Percentiles rank a stretch among this genome's conserved stretches.
Conservation (phyloP, 23 red algal species). For the Gracilaria caudata region DNA sequence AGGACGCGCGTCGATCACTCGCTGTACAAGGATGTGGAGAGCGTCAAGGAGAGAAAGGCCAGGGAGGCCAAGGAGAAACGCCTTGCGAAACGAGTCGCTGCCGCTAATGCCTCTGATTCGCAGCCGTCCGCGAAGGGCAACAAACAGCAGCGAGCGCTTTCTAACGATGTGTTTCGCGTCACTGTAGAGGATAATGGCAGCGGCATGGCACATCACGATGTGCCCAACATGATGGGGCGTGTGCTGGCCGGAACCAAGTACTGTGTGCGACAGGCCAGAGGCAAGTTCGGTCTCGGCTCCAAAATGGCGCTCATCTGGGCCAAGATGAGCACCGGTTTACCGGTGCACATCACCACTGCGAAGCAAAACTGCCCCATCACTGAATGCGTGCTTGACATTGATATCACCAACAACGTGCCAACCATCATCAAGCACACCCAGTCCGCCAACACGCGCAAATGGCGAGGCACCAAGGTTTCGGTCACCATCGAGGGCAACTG, state of each 20-base stretch:
- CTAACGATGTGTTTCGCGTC: constrained; percentile 67
- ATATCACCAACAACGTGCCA: constrained; percentile 81
- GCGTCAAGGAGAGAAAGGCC: constrained; percentile 53
- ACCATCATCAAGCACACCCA: constrained; percentile 59
- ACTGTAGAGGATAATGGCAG: constrained; percentile 86
- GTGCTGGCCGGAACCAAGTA: constrained; percentile 94
- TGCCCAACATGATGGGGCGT: constrained; percentile 89
- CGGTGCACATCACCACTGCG: constrained; percentile 72
- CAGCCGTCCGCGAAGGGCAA: neutral
- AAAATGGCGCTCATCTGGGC: constrained; percentile 97
- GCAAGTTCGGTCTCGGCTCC: constrained; percentile 95
- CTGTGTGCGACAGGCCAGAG: constrained; percentile 84
- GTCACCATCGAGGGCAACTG: constrained; percentile 93
- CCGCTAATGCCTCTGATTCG: neutral
- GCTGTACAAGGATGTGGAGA: constrained; percentile 81
- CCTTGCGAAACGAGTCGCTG: constrained; percentile 19
- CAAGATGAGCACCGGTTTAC: constrained; percentile 92
- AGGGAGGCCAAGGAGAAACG: constrained; percentile 40
- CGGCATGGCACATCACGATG: constrained; percentile 84
- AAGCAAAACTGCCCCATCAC: constrained; percentile 30
- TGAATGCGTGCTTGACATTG: constrained; percentile 85
- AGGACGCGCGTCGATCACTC: constrained; percentile 49
- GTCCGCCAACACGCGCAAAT: constrained; percentile 44
- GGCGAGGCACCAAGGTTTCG: constrained; percentile 74
- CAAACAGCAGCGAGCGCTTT: neutral